These are phyloP conservation scores for Aspergillus arachidicola DNA, from an alignment of 2,329 filamentous ascomycete species.

Conservation along the genomic window DNA sequence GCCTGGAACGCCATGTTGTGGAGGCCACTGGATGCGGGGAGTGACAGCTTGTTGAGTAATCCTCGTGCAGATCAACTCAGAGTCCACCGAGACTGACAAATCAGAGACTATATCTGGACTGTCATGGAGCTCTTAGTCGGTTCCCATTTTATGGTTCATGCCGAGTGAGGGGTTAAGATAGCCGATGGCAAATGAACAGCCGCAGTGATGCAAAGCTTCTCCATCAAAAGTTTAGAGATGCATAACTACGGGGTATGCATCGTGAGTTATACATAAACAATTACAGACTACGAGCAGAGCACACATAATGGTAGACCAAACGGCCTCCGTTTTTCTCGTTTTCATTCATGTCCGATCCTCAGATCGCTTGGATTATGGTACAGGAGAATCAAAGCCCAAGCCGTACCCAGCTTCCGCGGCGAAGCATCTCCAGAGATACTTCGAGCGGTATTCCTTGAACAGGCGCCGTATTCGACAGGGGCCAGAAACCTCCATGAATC, in stretches of 20 bases:
- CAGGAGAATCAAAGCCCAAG: slow-evolving; percentile 8
- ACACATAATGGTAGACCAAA: slow-evolving; percentile 8
- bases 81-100: background rate
- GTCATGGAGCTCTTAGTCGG: background rate
- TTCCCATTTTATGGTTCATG: too few relatives aligned
- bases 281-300: background rate
- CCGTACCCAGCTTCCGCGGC: background rate
- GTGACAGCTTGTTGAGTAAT: background rate
- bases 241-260: too few relatives aligned
- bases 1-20: background rate
- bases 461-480: background rate
- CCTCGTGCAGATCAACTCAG: background rate
- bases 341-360: slow-evolving; percentile 17
- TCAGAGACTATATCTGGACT: background rate
- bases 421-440: background rate
- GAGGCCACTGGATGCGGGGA: background rate
- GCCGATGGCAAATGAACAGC: background rate
- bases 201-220: background rate
- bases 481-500: background rate
- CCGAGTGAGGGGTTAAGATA: background rate
- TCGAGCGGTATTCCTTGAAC: background rate
- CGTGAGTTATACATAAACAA: background rate
- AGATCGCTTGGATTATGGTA: slow-evolving; percentile 16
- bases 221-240: background rate
- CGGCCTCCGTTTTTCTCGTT: slow-evolving; percentile 27